Percentiles rank a stretch among this genome's conserved stretches.
phyloP scores from a whole-genome alignment of 768 basidiomycete species.

The Hypholoma fasciculare region DNA sequence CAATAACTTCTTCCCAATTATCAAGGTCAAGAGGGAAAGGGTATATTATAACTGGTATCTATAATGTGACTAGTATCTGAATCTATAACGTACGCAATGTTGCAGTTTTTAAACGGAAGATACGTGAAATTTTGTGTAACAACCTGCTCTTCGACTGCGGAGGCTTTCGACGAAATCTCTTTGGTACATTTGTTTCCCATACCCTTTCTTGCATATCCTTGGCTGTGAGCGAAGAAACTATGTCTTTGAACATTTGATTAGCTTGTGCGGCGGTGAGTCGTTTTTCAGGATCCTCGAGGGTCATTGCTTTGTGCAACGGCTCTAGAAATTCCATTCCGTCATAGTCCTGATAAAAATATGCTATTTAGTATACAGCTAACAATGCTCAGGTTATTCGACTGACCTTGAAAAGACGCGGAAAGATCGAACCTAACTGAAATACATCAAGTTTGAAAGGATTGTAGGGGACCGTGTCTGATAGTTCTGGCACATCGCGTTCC shows the following conservation, averaged over 20 bases:
- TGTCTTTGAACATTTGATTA: not conserved
- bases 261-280: slow-evolving; percentile 9
- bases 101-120: no score
- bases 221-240: not conserved
- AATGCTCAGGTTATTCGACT: not conserved
- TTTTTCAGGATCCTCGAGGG: not conserved
- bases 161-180: not conserved
- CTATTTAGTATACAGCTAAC: not conserved
- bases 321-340: slow-evolving; percentile 7
- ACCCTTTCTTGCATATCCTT: slow-evolving; percentile 3
- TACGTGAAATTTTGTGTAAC: no score
- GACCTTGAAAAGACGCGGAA: slow-evolving; percentile 8
- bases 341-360: not conserved
- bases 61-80: no score
- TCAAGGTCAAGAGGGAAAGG: no score
- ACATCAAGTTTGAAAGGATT: slow-evolving; percentile 31
- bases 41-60: no score
- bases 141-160: no score
- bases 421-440: slow-evolving; percentile 23
- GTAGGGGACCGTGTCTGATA: slow-evolving; percentile 19
- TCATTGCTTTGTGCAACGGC: slow-evolving; percentile 6
- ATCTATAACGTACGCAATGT: no score
- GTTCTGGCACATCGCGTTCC: slow-evolving; percentile 23
- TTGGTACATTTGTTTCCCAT: not conserved
- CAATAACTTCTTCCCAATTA: no score